phyloP scores from a whole-genome alignment of 345 rosid genomes.

The Salix exigua region DNA sequence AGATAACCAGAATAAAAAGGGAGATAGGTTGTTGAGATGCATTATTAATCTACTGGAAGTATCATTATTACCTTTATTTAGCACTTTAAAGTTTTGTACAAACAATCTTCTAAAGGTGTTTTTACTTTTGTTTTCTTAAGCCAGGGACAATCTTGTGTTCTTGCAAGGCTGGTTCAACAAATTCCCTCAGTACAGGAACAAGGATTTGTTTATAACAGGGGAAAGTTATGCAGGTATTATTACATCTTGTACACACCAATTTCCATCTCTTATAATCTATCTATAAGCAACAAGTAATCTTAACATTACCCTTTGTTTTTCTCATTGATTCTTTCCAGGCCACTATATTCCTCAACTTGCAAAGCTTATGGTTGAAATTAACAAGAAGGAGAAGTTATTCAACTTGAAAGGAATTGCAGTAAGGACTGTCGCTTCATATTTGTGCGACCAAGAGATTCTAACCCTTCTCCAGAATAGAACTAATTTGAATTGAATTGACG shows the following conservation, averaged over 20 bases:
- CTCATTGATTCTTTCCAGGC: conserved; percentile 36
- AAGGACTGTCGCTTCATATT: conserved; percentile 22
- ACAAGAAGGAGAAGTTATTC: conserved; percentile 64
- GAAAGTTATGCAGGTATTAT: conserved; percentile 91
- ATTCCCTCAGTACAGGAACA: conserved; percentile 77
- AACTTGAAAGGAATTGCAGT: conserved; percentile 89
- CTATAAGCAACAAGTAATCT: background rate
- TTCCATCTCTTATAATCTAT: background rate
- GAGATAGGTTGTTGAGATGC: background rate
- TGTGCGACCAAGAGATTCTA: background rate
- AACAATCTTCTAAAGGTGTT: conserved; percentile 22
- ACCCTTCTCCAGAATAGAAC: background rate
- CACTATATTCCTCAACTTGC: conserved; percentile 94
- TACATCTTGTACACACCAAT: conserved; percentile 1
- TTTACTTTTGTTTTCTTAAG: conserved; percentile 41
- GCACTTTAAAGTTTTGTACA: conserved; percentile 4
- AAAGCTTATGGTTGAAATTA: conserved; percentile 65
- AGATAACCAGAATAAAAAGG: background rate
- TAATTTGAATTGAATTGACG: background rate
- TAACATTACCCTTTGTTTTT: background rate
- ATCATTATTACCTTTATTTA: background rate
- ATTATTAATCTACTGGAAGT: background rate
- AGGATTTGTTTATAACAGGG: conserved; percentile 80
- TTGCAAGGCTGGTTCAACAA: conserved; percentile 79
- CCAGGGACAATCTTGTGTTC: conserved; percentile 89